Evolutionary conservation across 345 rosid species (phyloP), one percentile per base, ranked within the genome.

Genomic region (Stellera chamaejasme): DNA sequence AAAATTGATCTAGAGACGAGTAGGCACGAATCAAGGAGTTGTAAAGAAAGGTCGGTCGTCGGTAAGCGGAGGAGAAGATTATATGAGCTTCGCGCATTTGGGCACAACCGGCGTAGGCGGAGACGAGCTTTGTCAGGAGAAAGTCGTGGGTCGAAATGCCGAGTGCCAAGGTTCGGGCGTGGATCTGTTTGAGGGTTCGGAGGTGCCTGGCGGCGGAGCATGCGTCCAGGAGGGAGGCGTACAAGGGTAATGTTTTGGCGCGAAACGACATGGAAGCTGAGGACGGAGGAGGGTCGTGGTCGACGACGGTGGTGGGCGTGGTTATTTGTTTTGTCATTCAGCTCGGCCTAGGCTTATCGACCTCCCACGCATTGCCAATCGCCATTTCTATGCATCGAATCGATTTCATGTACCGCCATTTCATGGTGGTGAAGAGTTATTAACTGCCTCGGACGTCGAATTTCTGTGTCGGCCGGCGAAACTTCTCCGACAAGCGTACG

Each of bases 1-100:
- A 49, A 60, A 71, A 71, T n/a, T 48, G 53, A 55, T 68, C 50
- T 28, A 67, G 62, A 43, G 66, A 61, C 10, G 79, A 53, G 65
- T 67, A 61, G 50, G 70, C 72, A 61, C 75, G 53, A 52, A 75
- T 70, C 57, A 75, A 61, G 43, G 70, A 63, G 56, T 71, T 75
- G 68, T 46, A 75, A 32, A 75, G 65, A 60, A 70, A 75, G 45
- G 75, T 64, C 64, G 68, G 50, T 41, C 55, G 64, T 11, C 64
- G 75, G 47, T 46, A 42, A 52, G 72, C 23, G 56, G 61, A 65
- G 48, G 61, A 67, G 57, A 75, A 75, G 65, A 75, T 62, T 48
- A 64, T 52, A 13, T 48, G 48, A 45, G 79, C 72, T 61, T 70
- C 60, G 43, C 26, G 67, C 59, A 75, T 56, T 25, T 63, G 75